Conservation (phyloP, 1,139 yeast genomes). For the Starmera stellimalicola region DNA sequence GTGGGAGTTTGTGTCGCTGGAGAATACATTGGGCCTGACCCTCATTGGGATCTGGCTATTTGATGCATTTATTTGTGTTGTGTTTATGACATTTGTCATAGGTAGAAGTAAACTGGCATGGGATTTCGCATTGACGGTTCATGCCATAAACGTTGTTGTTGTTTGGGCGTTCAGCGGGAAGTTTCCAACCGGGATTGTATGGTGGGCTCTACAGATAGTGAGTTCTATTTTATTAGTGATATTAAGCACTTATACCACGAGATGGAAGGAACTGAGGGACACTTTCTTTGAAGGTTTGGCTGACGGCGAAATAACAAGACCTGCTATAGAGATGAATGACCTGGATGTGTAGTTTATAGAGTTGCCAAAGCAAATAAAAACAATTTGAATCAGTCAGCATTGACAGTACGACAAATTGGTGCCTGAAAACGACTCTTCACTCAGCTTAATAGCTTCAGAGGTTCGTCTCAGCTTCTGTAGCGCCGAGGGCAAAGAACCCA, state of each 20-base stretch:
- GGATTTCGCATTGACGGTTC: slow-evolving; percentile 90
- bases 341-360: not conserved
- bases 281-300: slow-evolving; percentile 80
- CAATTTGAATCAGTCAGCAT: not conserved
- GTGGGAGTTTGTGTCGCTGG: slow-evolving; percentile 67
- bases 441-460: too few species aligned
- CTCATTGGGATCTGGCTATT: slow-evolving; percentile 69
- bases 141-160: slow-evolving; percentile 64
- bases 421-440: not conserved
- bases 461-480: not conserved
- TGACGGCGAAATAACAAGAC: slow-evolving; percentile 24
- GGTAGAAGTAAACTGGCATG: slow-evolving; percentile 91
- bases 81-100: slow-evolving; percentile 77
- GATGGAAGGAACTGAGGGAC: slow-evolving; percentile 34
- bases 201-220: slow-evolving; percentile 77
- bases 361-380: not conserved
- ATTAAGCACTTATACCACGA: slow-evolving; percentile 31
- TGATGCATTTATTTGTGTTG: slow-evolving; percentile 67
- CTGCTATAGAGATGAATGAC: slow-evolving; percentile 11
- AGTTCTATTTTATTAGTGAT: slow-evolving; percentile 64
- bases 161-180: slow-evolving; percentile 57
- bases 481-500: not conserved
- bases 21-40: slow-evolving; percentile 74
- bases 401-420: not conserved
- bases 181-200: slow-evolving; percentile 61